Base-by-base conservation (phyloP, 148 eudicot genomes). In the Spergularia marina region DNA sequence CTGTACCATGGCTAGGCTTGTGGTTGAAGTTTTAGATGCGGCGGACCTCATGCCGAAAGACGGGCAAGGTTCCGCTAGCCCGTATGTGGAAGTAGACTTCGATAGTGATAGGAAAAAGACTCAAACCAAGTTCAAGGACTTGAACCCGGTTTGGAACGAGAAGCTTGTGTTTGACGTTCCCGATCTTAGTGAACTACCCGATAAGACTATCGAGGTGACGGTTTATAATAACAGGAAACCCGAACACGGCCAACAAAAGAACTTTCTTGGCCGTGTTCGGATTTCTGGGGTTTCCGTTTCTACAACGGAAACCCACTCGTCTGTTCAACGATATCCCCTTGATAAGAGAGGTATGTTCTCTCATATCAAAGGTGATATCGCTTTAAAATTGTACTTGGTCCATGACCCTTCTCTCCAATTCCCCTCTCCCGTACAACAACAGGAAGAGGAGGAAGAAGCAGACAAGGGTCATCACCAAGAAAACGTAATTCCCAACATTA, bases 21-120 rank as follows among this genome's bases (percentile, higher is more conserved):
- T 92, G 6, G 92, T 95, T 3, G 87, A 92, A 70, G 90, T 92
- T 3, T 74, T 85, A 9, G 91, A 89, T 36, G 98, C 98, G 0
- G 65, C 78, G 0, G 91, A 90, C 76, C 90, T 95, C 62, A 95
- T 89, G 97, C 99, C 99, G 4, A 95, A 95, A 84, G 99, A 95
- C 70, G 99, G 99, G 0, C 94, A 92, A 61, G 99, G 99, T 23
- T 89, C 97, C 3, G 92, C 97, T 1, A 90, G 83, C 66, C 97
- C 99, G 0, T 92, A 81, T 70, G 99, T 87, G 0, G 99, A 95
- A 72, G 94, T 95, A 0, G 86, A 87, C 23, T 88, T 90, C 49
- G 81, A 79, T 20, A 84, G 78, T 5, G 89, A 92, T 49, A 62
- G 77, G 2, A 86, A 79, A 0, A 82, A 61, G 25, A 92, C 99